Conservation (phyloP, 306 rosid species). For the peach (Prunus persica) region DNA sequence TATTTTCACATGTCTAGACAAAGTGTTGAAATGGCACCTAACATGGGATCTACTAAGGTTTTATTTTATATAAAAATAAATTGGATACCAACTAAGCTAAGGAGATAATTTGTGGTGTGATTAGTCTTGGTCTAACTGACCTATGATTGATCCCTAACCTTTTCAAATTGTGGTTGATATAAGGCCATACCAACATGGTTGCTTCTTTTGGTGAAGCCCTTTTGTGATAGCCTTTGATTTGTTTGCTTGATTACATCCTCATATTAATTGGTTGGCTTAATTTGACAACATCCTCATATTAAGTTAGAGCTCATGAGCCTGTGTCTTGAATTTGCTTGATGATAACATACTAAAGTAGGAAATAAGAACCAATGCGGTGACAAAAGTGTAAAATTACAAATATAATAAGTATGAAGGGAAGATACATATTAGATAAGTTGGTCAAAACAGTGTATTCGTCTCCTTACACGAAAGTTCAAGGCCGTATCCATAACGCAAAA, state of each 20-base stretch:
- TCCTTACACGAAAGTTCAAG: too few species aligned
- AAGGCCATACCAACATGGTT: not conserved
- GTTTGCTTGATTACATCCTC: not conserved
- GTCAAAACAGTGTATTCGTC: too few species aligned
- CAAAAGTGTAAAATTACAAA: too few species aligned
- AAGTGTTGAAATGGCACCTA: too few species aligned
- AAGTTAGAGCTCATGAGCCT: not conserved
- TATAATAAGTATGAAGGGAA: too few species aligned
- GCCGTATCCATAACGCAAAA: too few species aligned
- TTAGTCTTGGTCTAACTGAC: not conserved
- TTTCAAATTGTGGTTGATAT: not conserved
- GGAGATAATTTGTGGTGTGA: not conserved
- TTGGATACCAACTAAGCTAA: not conserved
- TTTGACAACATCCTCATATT: not conserved
- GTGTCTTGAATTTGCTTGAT: not conserved
- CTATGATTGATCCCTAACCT: not conserved
- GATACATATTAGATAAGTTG: accelerated
- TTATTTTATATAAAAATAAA: too few species aligned
- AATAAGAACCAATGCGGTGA: not conserved
- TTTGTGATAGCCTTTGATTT: not conserved
- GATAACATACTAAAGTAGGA: not conserved
- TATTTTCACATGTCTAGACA: too few species aligned
- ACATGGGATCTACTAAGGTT: too few species aligned
- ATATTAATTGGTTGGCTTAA: too few species aligned
- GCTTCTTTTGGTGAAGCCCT: not conserved